A percentile compares a stretch with the other conserved stretches of the same genome.
Conservation (phyloP, 768 basidiomycete genomes). For the Agaricus blazei region DNA sequence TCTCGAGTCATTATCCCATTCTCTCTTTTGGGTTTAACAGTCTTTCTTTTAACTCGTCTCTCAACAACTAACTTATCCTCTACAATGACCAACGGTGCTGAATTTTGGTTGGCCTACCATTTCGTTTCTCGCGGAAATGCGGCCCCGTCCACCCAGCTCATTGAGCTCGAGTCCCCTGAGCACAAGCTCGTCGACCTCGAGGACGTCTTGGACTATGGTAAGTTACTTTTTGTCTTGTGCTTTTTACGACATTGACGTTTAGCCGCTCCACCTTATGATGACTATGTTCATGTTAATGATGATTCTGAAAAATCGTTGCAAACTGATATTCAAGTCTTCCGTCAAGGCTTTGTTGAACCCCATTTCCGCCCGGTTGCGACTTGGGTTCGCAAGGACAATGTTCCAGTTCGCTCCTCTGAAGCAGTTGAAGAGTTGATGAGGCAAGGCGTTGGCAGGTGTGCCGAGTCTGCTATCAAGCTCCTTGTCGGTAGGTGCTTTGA, state of each 20-base stretch:
- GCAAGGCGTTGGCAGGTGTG: conserved; percentile 35
- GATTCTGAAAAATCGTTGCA: background rate
- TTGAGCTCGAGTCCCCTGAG: conserved; percentile 38
- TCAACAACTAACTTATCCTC: background rate
- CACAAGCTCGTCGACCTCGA: conserved; percentile 38
- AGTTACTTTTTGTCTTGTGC: conserved; percentile 10
- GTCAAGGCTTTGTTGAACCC: conserved; percentile 41
- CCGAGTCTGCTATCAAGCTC: conserved; percentile 39
- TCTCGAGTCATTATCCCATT: background rate
- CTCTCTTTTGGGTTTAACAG: background rate
- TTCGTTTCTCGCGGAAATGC: conserved; percentile 37
- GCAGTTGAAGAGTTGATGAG: conserved; percentile 29
- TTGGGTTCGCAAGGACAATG: conserved; percentile 38
- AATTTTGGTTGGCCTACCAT: conserved; percentile 46
- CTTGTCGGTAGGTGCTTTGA: conserved; percentile 33
- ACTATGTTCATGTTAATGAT: too few species aligned
- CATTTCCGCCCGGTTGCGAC: conserved; percentile 35
- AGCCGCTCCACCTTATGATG: conserved; percentile 2
- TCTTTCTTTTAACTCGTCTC: background rate
- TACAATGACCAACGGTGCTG: conserved; percentile 14
- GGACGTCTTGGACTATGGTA: conserved; percentile 42
- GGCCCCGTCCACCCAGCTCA: conserved; percentile 39
- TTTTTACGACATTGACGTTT: conserved; percentile 11
- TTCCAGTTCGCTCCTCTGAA: conserved; percentile 28
- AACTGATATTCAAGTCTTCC: conserved; percentile 25